Conservation (phyloP, 1,139 yeast genomes). For the Saccharomyces hybrid region DNA sequence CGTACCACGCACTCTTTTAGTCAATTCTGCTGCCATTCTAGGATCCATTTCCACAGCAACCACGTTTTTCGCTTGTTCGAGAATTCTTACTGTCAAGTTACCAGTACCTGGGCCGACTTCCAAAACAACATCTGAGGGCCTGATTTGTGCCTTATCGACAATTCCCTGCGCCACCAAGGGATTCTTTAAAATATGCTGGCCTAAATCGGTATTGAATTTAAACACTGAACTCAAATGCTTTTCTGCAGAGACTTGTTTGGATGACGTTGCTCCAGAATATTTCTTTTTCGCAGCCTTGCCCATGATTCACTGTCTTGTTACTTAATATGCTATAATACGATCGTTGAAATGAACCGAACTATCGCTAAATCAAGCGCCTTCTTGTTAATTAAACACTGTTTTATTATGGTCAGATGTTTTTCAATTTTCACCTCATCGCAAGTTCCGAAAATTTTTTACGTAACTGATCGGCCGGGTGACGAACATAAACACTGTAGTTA, state of each 20-base stretch:
- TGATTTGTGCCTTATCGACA: conserved; percentile 90
- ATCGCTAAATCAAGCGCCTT: background rate
- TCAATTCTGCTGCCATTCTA: conserved; percentile 96
- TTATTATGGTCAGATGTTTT: background rate
- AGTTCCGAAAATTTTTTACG: background rate
- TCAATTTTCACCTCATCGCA: background rate
- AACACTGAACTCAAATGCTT: conserved; percentile 75
- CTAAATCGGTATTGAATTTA: conserved; percentile 92
- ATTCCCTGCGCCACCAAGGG: conserved; percentile 97
- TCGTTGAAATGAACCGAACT: background rate
- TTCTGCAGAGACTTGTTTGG: conserved; percentile 52
- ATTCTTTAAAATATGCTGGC: conserved; percentile 93
- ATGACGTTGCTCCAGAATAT: conserved; percentile 35
- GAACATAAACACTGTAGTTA: no score
- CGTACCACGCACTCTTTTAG: conserved; percentile 95
- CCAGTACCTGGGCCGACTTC: conserved; percentile 99
- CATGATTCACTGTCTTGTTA: conserved; percentile 11
- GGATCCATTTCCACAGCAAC: conserved; percentile 98
- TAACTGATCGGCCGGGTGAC: background rate
- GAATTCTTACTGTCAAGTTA: conserved; percentile 83
- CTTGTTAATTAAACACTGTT: background rate
- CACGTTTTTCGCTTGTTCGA: conserved; percentile 80
- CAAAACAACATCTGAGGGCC: conserved; percentile 84
- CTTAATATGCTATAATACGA: background rate
- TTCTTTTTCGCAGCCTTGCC: conserved; percentile 34